Evolutionary conservation across 202 grass and related monocot species (phyloP), one percentile per base, ranked within the genome.

Genomic region (Schoenoplectus tabernaemontani): DNA sequence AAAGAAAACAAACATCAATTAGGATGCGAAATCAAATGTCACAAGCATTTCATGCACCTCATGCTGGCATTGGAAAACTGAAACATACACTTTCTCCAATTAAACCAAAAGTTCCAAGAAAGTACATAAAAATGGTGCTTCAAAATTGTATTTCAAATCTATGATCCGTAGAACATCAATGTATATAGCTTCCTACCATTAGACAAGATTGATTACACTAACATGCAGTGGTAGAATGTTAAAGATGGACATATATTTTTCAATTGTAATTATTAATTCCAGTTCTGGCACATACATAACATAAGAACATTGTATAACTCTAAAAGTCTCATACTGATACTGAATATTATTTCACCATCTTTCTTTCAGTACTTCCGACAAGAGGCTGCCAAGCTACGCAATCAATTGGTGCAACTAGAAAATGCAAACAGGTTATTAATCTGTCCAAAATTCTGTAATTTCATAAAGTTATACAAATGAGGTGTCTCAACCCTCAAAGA

Each of bases 301-400:
- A 10, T 34, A 19, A 15, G 16, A 53, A 20, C 28, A 62, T 62
- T 33, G 9, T 33, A 62, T 62, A 15, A 53, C 26, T 74, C 46
- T 54, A n/a, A n/a, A n/a, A n/a, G n/a, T n/a, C n/a, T n/a, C n/a
- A n/a, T 4, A 28, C 47, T 54, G 47, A 75, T 4, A 28, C 47
- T 54, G 47, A 75, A 75, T 54, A 20, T 36, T 71, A 0, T n/a
- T 56, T 81, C 66, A 15, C 26, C 54, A 16, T 77, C 48, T 57
- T 59, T 81, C n/a, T 85, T 87, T 50, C 81, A 99, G 96, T 76
- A 96, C 59, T 99, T 91, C 88, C 88, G 92, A 82, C 86, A 95
- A 77, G 96, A 99, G 70, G 86, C 92, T 5, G 41, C 81, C 19
- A 99, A 99, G 78, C 83, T 99, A 68, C 96, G 92, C 6, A 81